phyloP scores from a whole-genome alignment of 2,329 filamentous ascomycete species.

The Periconia sp. region DNA sequence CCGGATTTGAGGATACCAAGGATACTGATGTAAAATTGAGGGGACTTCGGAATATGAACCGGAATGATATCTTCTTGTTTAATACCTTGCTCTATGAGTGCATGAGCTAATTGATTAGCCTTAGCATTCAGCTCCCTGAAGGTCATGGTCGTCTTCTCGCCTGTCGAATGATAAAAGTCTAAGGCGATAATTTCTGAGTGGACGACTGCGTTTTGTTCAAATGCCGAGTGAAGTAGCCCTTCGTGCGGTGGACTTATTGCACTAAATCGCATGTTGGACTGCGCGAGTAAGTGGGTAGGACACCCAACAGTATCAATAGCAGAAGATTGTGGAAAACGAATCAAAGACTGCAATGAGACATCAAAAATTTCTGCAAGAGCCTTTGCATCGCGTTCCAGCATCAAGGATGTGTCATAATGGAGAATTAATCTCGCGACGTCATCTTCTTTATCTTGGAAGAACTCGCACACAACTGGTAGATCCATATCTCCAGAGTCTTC shows the following conservation, averaged over 20 bases:
- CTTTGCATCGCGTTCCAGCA: conserved; percentile 33
- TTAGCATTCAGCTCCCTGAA: conserved; percentile 35
- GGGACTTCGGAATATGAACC: conserved; percentile 42
- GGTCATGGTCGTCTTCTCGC: conserved; percentile 39
- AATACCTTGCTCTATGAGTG: conserved; percentile 28
- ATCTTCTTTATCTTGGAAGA: conserved; percentile 62
- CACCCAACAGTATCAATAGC: conserved; percentile 31
- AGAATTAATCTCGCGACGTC: conserved; percentile 66
- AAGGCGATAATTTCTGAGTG: conserved; percentile 42
- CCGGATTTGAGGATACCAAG: conserved; percentile 49
- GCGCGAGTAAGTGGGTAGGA: conserved; percentile 26
- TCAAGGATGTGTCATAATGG: conserved; percentile 57
- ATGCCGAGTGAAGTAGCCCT: conserved; percentile 44
- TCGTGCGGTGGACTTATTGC: conserved; percentile 6
- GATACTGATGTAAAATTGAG: conserved; percentile 45
- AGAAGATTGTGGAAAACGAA: conserved; percentile 24
- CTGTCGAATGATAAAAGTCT: conserved; percentile 45
- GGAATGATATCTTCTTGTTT: conserved; percentile 41
- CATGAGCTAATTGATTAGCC: conserved; percentile 43
- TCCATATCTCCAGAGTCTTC: conserved; percentile 70
- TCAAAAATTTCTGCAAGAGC: conserved; percentile 37
- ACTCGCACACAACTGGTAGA: conserved; percentile 76
- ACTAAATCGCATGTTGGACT: conserved; percentile 28
- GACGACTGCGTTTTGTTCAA: conserved; percentile 42
- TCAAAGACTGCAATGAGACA: conserved; percentile 28